phyloP scores from a whole-genome alignment of 495 filamentous ascomycete species.

The Paragyromitra xinjiangensis region DNA sequence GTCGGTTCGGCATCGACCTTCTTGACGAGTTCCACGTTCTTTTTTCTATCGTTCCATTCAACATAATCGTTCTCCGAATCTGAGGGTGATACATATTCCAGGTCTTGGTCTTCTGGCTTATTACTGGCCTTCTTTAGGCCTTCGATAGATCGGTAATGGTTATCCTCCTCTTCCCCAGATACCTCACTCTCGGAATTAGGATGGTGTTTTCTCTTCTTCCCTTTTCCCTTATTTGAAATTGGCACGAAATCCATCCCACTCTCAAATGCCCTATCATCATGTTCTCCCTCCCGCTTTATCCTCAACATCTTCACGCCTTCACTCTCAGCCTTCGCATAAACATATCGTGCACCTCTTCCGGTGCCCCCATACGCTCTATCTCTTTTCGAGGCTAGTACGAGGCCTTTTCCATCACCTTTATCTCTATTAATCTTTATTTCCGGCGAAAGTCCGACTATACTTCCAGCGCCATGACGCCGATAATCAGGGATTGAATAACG shows the following conservation, averaged over 20 bases:
- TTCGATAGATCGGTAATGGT: slow-evolving; percentile 76
- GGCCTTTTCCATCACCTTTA: slow-evolving; percentile 60
- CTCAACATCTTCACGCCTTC: slow-evolving; percentile 58
- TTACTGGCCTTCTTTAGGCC: slow-evolving; percentile 66
- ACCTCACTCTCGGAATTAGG: slow-evolving; percentile 38
- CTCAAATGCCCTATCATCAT: slow-evolving; percentile 53
- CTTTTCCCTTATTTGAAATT: slow-evolving; percentile 57
- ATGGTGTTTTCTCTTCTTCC: slow-evolving; percentile 52
- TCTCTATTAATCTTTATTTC: slow-evolving; percentile 66
- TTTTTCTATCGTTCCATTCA: slow-evolving; percentile 61
- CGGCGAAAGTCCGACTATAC: slow-evolving; percentile 66
- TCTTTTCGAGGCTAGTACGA: slow-evolving; percentile 60
- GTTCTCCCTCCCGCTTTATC: slow-evolving; percentile 55
- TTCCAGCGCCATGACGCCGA: slow-evolving; percentile 67
- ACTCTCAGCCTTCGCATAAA: slow-evolving; percentile 59
- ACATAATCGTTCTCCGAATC: slow-evolving; percentile 60
- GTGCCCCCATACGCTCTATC: slow-evolving; percentile 52
- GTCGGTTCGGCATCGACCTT: slow-evolving; percentile 69
- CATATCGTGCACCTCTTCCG: slow-evolving; percentile 51
- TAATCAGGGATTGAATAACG: slow-evolving; percentile 70
- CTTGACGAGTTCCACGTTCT: slow-evolving; percentile 67
- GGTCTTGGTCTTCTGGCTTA: slow-evolving; percentile 63
- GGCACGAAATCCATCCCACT: slow-evolving; percentile 62
- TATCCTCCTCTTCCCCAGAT: slow-evolving; percentile 63
- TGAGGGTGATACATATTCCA: slow-evolving; percentile 66